Percentiles rank a stretch among this genome's conserved stretches.
Evolutionary conservation across 805 yeast genomes (phyloP).

Genomic region (Candida tammaniensis): DNA sequence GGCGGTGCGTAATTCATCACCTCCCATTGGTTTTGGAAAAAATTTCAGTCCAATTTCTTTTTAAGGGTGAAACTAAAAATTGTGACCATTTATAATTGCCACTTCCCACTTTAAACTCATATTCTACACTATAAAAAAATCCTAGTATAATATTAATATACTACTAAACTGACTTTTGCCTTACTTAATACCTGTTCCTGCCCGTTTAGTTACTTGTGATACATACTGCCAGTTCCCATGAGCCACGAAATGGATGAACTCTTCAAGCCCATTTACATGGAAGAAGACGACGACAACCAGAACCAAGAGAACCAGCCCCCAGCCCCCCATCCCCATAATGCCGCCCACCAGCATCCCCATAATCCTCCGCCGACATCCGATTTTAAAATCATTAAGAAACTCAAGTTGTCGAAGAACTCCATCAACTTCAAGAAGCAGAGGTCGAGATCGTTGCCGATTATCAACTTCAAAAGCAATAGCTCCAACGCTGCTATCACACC

Average conservation of each 20-base stretch:
- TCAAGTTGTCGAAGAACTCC: conserved; percentile 8
- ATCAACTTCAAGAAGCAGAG: conserved; percentile 35
- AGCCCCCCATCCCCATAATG: conserved; percentile 6
- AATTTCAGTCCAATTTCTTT: too few species aligned
- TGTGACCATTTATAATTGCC: too few species aligned
- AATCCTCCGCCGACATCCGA: background rate
- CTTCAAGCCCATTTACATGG: conserved; percentile 14
- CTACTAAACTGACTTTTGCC: too few species aligned
- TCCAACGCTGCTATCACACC: conserved; percentile 9
- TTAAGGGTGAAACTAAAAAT: too few species aligned
- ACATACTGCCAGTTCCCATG: too few species aligned
- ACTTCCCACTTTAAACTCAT: too few species aligned
- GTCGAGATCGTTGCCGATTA: conserved; percentile 41
- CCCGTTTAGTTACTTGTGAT: conserved; percentile 7
- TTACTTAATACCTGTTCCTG: too few species aligned
- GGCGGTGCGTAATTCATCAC: too few species aligned
- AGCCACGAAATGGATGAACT: conserved; percentile 11
- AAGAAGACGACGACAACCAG: conserved; percentile 9
- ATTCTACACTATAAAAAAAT: too few species aligned
- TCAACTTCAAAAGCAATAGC: conserved; percentile 21
- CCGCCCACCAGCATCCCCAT: conserved; percentile 7
- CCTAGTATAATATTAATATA: conserved; percentile 9
- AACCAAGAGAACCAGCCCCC: conserved; percentile 1
- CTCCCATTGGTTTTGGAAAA: too few species aligned
- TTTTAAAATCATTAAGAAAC: conserved; percentile 3